Base-by-base conservation (phyloP, 2,329 filamentous ascomycete species). In the Sphaerostilbella broomeana region DNA sequence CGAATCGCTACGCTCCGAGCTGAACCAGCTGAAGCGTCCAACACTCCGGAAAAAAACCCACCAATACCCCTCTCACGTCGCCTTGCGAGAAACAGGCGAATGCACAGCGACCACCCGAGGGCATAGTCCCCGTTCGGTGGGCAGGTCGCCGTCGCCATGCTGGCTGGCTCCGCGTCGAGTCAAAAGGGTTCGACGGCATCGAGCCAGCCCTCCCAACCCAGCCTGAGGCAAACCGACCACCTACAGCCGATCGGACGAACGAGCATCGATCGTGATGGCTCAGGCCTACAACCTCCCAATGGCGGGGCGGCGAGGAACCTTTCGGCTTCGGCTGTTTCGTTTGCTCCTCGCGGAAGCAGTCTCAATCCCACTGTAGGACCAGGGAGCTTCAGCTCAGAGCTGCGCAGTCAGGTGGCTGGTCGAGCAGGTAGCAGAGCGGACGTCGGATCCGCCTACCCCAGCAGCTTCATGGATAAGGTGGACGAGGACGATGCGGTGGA, bases 331-430 rank as follows among this genome's bases (percentile, higher is more conserved):
- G 64, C 60, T 55, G 70, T 78, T 51, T 81, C 77, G 40, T 84
- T 79, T 58, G 77, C 73, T 34, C 75, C 80, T 13, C 77, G 84
- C 38, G 77, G 75, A 38, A 72, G 79, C 47, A 86, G 84, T 34
- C 72, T 88, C 54, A 82, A 81, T 45, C 77, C 84, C 11, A 79
- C 80, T 24, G 72, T 79, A 40, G 79, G 76, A 18, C 81, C 82
- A 1, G 89, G 89, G 29, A 95, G 87, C 68, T 95, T 95, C 69
- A 94, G 82, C 53, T 81, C 88, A 22, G 89, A 95, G 44, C 65
- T 95, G 52, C 86, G 84, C 55, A 86, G 81, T 53, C 75, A 78
- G 58, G 73, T 83, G 56, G 74, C 51, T 6, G 53, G 51, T 45
- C 61, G 62, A 29, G 55, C 57, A 16, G 61, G 59, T 8, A 64